Conservation (phyloP, 306 rosid species). For the Fragaria nilgerrensis region DNA sequence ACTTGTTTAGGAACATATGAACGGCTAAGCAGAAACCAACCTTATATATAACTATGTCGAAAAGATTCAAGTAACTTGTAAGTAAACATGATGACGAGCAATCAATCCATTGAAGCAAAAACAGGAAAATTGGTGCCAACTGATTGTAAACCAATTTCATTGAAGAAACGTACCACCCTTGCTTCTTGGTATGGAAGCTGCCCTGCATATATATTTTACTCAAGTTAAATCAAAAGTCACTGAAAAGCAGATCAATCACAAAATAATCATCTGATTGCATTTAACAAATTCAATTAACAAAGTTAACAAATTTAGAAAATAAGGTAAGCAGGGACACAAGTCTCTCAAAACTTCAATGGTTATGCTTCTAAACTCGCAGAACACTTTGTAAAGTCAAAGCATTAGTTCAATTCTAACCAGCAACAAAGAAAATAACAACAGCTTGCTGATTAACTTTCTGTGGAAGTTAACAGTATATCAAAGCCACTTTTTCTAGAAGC, state of each 20-base stretch:
- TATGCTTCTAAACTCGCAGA: neutral
- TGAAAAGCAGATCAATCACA: neutral
- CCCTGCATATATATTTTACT: conserved; percentile 45
- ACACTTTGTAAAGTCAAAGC: neutral
- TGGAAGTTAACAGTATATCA: neutral
- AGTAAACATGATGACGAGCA: conserved; percentile 55
- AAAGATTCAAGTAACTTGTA: conserved; percentile 50
- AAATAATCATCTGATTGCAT: neutral
- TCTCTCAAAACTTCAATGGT: neutral
- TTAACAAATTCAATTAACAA: neutral
- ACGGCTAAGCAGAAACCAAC: conserved; percentile 29
- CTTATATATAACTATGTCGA: conserved; percentile 59
- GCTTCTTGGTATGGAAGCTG: conserved; percentile 62
- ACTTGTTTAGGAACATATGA: neutral
- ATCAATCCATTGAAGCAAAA: conserved; percentile 63
- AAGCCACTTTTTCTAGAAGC: neutral
- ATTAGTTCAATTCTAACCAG: neutral
- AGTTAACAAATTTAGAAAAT: neutral
- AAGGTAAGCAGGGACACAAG: neutral
- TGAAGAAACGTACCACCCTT: conserved; percentile 55
- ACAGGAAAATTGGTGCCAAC: conserved; percentile 56
- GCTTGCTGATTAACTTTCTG: neutral
- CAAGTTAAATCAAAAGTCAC: conserved; percentile 16
- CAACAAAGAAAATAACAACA: neutral
- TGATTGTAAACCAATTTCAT: conserved; percentile 66